phyloP scores from a whole-genome alignment of 192 early-diverging fungal genomes.

The Diversispora epigaea region DNA sequence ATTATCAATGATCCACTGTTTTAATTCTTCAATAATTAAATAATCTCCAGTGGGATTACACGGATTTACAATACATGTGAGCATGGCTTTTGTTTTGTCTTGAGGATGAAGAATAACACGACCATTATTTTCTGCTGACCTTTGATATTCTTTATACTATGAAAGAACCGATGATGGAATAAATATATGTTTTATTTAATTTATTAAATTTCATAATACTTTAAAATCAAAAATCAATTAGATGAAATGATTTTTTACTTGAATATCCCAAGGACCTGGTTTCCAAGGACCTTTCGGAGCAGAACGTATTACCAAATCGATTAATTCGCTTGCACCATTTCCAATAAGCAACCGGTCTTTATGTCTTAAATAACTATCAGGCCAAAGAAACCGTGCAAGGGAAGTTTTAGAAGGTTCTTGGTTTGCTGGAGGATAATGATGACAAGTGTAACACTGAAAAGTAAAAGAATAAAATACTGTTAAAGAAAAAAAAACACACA shows the following conservation, averaged over 20 bases:
- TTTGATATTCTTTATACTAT: conserved; percentile 88
- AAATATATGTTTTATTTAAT: neutral
- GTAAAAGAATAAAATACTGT: neutral
- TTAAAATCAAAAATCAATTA: neutral
- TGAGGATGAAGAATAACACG: conserved; percentile 63
- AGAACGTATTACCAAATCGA: conserved; percentile 82
- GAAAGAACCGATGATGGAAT: neutral
- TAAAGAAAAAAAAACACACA: neutral
- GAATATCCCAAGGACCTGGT: conserved; percentile 77
- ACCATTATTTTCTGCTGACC: conserved; percentile 76
- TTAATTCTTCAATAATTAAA: conserved; percentile 68
- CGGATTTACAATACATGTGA: conserved; percentile 87
- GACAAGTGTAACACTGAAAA: conserved; percentile 56
- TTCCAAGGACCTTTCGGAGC: conserved; percentile 80
- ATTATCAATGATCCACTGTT: conserved; percentile 74
- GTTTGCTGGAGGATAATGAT: conserved; percentile 90
- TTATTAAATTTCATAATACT: neutral
- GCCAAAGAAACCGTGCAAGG: conserved; percentile 80
- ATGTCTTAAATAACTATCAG: conserved; percentile 54
- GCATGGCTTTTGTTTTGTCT: conserved; percentile 58
- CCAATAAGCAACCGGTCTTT: conserved; percentile 73
- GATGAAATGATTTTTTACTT: conserved; percentile 41
- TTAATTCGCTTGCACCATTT: conserved; percentile 89
- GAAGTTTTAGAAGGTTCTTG: conserved; percentile 88
- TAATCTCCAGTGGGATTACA: conserved; percentile 92